Percentiles rank a stretch among this genome's conserved stretches.
phyloP scores from a whole-genome alignment of 257 asterid genomes.

The Solanum okadae region DNA sequence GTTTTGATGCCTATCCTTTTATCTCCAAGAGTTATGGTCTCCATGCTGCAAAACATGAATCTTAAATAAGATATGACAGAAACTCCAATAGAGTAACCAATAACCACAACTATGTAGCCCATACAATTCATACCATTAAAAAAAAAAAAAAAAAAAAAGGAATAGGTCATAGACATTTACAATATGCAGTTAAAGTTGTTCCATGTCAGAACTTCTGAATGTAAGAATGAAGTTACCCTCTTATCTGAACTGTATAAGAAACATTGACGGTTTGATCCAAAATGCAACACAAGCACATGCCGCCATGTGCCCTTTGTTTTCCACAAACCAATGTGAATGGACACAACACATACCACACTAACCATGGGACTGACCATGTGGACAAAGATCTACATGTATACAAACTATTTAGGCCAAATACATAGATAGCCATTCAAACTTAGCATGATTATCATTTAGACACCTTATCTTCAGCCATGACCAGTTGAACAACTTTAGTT shows the following conservation, averaged over 20 bases:
- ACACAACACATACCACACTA: neutral
- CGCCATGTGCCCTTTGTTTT: neutral
- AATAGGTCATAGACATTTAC: neutral
- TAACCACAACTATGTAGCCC: neutral
- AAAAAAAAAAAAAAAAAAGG: neutral
- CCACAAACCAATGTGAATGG: neutral
- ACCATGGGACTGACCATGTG: neutral
- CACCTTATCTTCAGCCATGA: neutral
- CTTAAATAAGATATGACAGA: neutral
- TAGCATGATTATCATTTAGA: neutral
- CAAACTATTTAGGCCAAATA: neutral
- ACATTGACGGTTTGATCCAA: neutral
- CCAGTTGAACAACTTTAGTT: neutral
- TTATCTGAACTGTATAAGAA: neutral
- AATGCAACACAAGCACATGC: neutral
- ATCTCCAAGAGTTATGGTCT: slow-evolving; percentile 92
- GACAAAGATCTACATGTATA: neutral
- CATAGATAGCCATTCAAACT: neutral
- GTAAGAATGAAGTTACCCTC: neutral
- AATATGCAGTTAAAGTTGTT: neutral
- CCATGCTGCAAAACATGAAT: slow-evolving; percentile 63
- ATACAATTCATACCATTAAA: neutral
- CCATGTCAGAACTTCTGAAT: neutral
- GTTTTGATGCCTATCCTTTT: slow-evolving; percentile 96
- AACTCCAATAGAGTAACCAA: neutral